These are phyloP conservation scores for Fagopyrum homotropicum DNA, from an alignment of 148 eudicot species.

Conservation along the genomic window DNA sequence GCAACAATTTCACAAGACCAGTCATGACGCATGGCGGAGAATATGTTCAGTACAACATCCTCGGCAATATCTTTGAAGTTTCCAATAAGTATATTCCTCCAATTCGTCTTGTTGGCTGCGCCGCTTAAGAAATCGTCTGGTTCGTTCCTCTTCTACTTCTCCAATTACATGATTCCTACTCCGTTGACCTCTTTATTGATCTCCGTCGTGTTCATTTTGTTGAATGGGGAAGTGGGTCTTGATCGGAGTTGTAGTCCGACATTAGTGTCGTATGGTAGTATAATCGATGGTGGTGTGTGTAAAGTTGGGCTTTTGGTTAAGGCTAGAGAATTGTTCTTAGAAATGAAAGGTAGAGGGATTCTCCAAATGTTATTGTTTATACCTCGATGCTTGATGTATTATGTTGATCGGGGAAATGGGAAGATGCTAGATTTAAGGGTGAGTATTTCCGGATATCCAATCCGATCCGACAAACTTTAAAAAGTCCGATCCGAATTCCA, in stretches of 20 bases:
- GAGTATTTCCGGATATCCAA: no score
- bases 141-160: neutral
- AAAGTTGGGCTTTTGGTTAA: conserved; percentile 23
- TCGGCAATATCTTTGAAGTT: conserved; percentile 6
- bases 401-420: conserved; percentile 22
- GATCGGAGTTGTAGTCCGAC: conserved; percentile 13
- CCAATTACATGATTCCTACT: neutral
- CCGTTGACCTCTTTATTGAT: neutral
- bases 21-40: neutral
- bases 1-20: neutral
- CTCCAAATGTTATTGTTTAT: conserved; percentile 24
- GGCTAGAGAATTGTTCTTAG: conserved; percentile 20
- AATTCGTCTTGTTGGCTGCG: neutral
- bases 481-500: no score
- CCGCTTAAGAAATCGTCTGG: conserved; percentile 8
- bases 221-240: neutral
- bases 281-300: conserved; percentile 26
- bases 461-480: no score
- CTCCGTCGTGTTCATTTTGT: no score
- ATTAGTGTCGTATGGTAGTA: conserved; percentile 15
- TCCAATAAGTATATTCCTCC: conserved; percentile 6
- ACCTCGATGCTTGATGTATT: conserved; percentile 24
- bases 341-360: conserved; percentile 21
- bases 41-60: neutral
- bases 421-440: no score